Conservation (phyloP, 305 asterid species). For the Fraxinus sp. region DNA sequence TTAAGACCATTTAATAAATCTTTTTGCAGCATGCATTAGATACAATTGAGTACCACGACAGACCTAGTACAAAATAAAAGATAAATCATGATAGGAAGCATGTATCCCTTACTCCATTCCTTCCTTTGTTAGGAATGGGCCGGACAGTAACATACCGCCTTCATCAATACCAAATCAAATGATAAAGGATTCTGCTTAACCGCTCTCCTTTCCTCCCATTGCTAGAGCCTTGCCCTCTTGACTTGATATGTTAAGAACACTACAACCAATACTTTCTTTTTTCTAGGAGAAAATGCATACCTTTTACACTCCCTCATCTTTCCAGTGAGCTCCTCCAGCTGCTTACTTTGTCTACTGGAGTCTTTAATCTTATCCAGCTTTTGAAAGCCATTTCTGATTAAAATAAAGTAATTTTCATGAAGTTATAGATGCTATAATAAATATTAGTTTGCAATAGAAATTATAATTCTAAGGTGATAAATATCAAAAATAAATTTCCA, state of each 20-base stretch:
- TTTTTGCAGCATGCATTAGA: background rate
- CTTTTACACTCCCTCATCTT: constrained; percentile 99
- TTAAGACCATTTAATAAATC: background rate
- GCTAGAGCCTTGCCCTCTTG: background rate
- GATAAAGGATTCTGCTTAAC: background rate
- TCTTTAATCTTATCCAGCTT: constrained; percentile 96
- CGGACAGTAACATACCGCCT: background rate
- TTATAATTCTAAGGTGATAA: background rate
- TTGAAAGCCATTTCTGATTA: constrained; percentile 89
- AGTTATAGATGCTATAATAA: constrained; percentile 15
- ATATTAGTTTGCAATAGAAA: constrained; percentile 6
- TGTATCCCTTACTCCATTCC: background rate
- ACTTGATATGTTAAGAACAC: background rate
- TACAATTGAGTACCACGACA: background rate
- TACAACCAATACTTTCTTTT: background rate
- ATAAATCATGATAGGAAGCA: background rate
- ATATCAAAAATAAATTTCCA: background rate
- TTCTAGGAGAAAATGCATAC: constrained; percentile 26
- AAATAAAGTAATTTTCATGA: background rate
- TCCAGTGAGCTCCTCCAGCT: constrained; percentile 93
- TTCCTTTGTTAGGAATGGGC: background rate
- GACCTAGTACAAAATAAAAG: background rate
- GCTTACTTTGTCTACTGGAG: constrained; percentile 89
- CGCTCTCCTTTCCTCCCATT: background rate
- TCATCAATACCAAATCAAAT: background rate